Conservation (phyloP, 2,329 filamentous ascomycete species). For the Coniochaeta sp. region DNA sequence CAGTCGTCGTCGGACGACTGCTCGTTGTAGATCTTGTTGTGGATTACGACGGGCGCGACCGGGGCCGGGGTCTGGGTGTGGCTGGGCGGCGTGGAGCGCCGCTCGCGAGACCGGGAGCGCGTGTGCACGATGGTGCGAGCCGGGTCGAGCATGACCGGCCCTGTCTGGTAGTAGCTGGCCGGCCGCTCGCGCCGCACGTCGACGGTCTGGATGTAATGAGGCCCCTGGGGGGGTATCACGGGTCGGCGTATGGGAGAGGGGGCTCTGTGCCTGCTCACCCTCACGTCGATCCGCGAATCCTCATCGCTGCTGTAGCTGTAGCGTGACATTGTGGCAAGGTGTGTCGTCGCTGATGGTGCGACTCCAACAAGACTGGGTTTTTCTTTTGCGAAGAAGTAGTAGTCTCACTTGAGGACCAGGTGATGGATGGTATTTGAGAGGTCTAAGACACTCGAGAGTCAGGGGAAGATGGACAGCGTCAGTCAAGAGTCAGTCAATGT, state of each 20-base stretch:
- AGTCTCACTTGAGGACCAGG: neutral
- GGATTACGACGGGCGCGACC: slow-evolving; percentile 45
- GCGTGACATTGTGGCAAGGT: neutral
- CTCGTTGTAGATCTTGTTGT: slow-evolving; percentile 47
- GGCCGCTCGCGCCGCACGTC: slow-evolving; percentile 18
- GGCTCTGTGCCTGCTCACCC: slow-evolving; percentile 26
- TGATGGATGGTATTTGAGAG: neutral
- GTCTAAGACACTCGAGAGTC: neutral
- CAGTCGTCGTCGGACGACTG: slow-evolving; percentile 25
- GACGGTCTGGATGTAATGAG: slow-evolving; percentile 37
- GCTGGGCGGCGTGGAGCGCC: slow-evolving; percentile 32
- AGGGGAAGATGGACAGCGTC: neutral
- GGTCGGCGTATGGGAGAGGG: slow-evolving; percentile 18
- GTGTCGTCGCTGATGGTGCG: neutral
- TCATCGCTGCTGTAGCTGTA: slow-evolving; percentile 41
- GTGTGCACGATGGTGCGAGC: slow-evolving; percentile 40
- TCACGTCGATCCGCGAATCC: slow-evolving; percentile 45
- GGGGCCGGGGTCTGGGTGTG: slow-evolving; percentile 22
- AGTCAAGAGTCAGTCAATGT: neutral
- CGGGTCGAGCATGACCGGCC: slow-evolving; percentile 32
- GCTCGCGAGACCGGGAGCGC: slow-evolving; percentile 34
- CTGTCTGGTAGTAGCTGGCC: slow-evolving; percentile 32
- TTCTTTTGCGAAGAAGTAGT: neutral
- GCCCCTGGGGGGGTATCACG: slow-evolving; percentile 15
- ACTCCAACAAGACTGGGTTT: neutral